phyloP scores from a whole-genome alignment of 2,329 filamentous ascomycete genomes.

The Microsporum ferrugineum region DNA sequence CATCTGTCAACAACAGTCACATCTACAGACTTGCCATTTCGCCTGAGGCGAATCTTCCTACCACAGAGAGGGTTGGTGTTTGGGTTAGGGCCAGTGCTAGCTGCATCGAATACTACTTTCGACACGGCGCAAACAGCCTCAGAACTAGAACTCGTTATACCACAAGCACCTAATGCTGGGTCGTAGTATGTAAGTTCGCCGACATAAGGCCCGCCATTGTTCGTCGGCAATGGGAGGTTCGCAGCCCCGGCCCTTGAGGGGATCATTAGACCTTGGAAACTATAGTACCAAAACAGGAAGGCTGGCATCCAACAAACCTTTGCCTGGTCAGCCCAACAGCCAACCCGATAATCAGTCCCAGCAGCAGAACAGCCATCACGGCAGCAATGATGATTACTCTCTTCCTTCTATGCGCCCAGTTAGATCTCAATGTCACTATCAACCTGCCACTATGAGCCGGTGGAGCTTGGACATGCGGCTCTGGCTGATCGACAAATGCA shows the following conservation, averaged over 20 bases:
- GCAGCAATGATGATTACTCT: conserved; percentile 10
- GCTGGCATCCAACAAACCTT: background rate
- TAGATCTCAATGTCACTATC: conserved; percentile 6
- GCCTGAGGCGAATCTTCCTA: conserved; percentile 49
- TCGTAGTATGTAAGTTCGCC: conserved; percentile 62
- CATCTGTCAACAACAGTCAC: conserved; percentile 61
- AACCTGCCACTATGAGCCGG: background rate
- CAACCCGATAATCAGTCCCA: conserved; percentile 26
- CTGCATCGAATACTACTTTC: conserved; percentile 54
- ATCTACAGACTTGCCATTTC: conserved; percentile 46
- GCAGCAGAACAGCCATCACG: conserved; percentile 15
- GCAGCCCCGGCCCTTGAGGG: conserved; percentile 7
- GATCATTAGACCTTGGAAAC: background rate
- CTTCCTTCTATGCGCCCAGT: conserved; percentile 4
- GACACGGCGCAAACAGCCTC: conserved; percentile 58
- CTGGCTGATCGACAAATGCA: background rate
- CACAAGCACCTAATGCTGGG: conserved; percentile 59
- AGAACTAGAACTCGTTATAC: conserved; percentile 40
- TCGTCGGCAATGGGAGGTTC: conserved; percentile 43
- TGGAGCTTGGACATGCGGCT: background rate
- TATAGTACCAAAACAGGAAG: background rate
- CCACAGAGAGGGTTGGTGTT: conserved; percentile 60
- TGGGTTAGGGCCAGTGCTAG: conserved; percentile 40
- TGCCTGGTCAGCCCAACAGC: conserved; percentile 21
- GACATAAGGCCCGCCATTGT: conserved; percentile 40